Percentiles rank a stretch among this genome's conserved stretches.
phyloP scores from a whole-genome alignment of 2,329 filamentous ascomycete species.

The Penicillium griseofulvum region DNA sequence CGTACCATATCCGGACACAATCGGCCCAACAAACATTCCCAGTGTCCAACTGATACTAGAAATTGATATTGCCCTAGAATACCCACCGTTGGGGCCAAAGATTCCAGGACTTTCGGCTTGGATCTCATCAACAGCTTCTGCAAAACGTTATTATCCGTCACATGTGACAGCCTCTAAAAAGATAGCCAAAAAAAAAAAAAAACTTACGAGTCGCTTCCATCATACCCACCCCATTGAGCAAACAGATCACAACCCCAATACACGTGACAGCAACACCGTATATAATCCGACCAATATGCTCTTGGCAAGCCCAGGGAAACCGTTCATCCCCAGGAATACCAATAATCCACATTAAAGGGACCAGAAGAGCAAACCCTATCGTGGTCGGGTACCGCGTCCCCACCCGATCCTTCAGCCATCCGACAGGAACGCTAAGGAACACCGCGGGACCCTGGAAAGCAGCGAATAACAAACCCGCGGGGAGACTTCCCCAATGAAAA shows the following conservation, averaged over 20 bases:
- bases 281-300: conserved; percentile 18
- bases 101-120: conserved; percentile 21
- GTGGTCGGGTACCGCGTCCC: conserved; percentile 26
- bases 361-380: conserved; percentile 24
- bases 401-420: conserved; percentile 39
- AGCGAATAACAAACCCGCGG: conserved; percentile 57
- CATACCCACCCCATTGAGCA: conserved; percentile 29
- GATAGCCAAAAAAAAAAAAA: background rate
- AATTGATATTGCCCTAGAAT: conserved; percentile 26
- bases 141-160: background rate
- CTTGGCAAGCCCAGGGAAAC: conserved; percentile 25
- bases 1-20: conserved; percentile 20
- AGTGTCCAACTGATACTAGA: conserved; percentile 25
- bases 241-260: conserved; percentile 24
- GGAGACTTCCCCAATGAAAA: conserved; percentile 56
- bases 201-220: conserved; percentile 33
- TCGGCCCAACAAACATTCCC: conserved; percentile 24
- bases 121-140: conserved; percentile 23
- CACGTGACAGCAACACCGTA: conserved; percentile 20
- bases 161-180: background rate
- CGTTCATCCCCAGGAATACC: conserved; percentile 29
- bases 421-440: conserved; percentile 59
- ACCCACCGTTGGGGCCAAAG: conserved; percentile 28
- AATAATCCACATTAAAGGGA: conserved; percentile 27
- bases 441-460: conserved; percentile 57